Conservation (phyloP, 768 basidiomycete genomes). For the Zangia roseola region DNA sequence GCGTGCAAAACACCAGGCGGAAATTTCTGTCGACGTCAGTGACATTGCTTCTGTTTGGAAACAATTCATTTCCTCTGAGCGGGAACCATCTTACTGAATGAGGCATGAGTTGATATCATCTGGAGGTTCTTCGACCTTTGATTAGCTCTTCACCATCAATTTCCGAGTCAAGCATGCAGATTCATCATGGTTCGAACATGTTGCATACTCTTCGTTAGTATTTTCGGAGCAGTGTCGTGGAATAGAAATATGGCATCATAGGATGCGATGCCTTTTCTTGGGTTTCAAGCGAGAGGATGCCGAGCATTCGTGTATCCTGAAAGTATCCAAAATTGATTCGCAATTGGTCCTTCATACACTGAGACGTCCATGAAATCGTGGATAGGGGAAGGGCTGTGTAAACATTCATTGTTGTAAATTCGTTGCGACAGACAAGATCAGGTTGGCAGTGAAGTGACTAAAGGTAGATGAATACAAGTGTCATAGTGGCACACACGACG, state of each 20-base stretch:
- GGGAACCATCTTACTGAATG: neutral
- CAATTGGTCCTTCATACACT: constrained; percentile 20
- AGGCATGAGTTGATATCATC: neutral
- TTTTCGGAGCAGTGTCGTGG: too few relatives aligned
- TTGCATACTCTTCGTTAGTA: neutral
- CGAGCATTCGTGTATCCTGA: neutral
- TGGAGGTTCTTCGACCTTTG: neutral
- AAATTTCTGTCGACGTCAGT: neutral
- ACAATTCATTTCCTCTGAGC: neutral
- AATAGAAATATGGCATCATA: too few relatives aligned
- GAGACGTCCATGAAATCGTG: constrained; percentile 14
- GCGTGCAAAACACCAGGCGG: neutral
- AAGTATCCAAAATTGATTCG: constrained; percentile 4
- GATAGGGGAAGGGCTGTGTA: constrained; percentile 7
- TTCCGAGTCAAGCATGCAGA: neutral
- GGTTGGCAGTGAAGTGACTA: constrained; percentile 9
- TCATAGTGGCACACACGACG: constrained; percentile 19
- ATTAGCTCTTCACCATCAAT: neutral
- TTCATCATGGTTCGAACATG: neutral
- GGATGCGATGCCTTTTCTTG: neutral
- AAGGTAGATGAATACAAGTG: constrained; percentile 20
- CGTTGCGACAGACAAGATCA: constrained; percentile 17
- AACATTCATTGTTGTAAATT: constrained; percentile 21
- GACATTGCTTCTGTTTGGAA: neutral
- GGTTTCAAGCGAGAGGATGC: neutral